Evolutionary conservation across 306 rosid species (phyloP).

Genomic region (Rosa multiflora): DNA sequence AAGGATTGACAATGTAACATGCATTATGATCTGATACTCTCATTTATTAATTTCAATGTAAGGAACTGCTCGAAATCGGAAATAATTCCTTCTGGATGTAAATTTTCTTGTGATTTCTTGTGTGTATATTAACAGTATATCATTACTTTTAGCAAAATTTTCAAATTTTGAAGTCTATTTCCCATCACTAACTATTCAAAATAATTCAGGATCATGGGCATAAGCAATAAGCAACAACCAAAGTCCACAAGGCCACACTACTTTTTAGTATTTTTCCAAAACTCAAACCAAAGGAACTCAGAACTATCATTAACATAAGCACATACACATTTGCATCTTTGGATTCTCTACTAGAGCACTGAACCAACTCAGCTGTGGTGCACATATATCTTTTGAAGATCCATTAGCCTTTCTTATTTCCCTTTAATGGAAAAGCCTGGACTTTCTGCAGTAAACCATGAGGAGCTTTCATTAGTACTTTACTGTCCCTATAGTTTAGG

Average conservation of each 20-base stretch:
- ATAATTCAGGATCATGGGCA: not conserved
- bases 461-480: conserved; percentile 17
- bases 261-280: not conserved
- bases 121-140: not conserved
- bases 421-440: conserved; percentile 7
- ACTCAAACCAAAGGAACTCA: not conserved
- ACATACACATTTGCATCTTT: not conserved
- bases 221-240: not conserved
- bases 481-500: conserved; percentile 16
- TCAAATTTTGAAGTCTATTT: not conserved
- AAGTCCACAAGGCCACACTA: not conserved
- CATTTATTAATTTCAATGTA: not conserved
- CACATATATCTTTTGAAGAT: not conserved
- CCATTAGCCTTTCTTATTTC: conserved; percentile 8
- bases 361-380: conserved; percentile 11
- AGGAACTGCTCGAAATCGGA: conserved; percentile 4
- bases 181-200: not conserved
- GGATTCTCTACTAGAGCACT: conserved; percentile 26
- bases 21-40: conserved; percentile 1
- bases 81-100: conserved; percentile 3
- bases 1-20: conserved; percentile 35
- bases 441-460: conserved; percentile 26
- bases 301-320: not conserved
- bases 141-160: not conserved
- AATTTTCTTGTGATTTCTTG: conserved; percentile 7